Base-by-base conservation (phyloP, 1,139 yeast species). In the Kodamaea suecica region DNA sequence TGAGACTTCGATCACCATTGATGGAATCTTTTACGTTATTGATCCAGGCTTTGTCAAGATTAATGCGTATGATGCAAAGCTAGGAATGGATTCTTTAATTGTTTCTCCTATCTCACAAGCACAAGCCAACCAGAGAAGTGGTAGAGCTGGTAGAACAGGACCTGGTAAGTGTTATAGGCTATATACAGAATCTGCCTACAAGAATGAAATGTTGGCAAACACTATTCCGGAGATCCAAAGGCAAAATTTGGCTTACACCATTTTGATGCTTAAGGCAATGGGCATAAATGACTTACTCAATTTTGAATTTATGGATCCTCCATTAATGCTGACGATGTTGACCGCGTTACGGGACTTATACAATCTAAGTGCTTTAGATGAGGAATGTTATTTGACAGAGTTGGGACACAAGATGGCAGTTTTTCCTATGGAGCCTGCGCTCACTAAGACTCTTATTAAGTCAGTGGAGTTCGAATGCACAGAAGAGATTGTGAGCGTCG, bases 261-360 rank as follows among this genome's bases (percentile, higher is more conserved):
- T 90, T 32, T 65, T 92, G 46, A 80, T 90, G 85, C 69, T 92
- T 41, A 92, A 92, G 54, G 95, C 97, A 1, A 88, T 92, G 94
- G 97, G 97, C 0, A 86, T 92, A 35, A 75, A 84, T 39, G 94
- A 90, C 55, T 59, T 90, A 32, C 47, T 86, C 24, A 69, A 75
- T 39, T 90, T 90, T 60, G 95, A 86, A 34, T 90, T 90, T 49
- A 86, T 90, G 95, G 99, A 92, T 53, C 90, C 95, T 6, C 99
- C 99, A 0, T 84, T 94, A 1, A 71, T 75, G 12, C 78, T 76
- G 36, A 73, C 95, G 0, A 73, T 92, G 73, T 54, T 84, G 31
- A 70, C 79, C 9, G 96, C 98, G 0, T 61, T 92, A 34, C 90
- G 85, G 47, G 96, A 90, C 45, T 66, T 94, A 28, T 92, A 80